Conservation (phyloP, 495 filamentous ascomycete species). For the Penicillium coprophilum region DNA sequence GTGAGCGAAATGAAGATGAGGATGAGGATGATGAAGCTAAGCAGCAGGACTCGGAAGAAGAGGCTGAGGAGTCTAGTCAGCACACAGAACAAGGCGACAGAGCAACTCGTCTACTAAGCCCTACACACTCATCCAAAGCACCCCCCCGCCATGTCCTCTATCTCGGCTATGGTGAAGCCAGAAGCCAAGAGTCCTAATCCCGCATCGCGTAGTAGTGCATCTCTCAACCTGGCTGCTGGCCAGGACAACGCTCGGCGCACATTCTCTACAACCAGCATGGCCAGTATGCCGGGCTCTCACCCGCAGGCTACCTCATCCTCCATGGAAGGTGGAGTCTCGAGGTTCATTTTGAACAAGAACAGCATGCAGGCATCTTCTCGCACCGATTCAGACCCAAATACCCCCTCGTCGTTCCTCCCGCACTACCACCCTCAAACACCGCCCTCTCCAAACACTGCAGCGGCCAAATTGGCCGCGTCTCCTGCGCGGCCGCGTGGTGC, state of each 20-base stretch:
- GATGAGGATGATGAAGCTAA: constrained; percentile 25
- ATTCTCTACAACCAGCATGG: constrained; percentile 31
- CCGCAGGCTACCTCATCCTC: constrained; percentile 45
- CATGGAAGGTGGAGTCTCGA: constrained; percentile 50
- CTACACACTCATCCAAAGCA: constrained; percentile 45
- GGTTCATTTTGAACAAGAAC: constrained; percentile 43
- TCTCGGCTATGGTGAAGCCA: constrained; percentile 47
- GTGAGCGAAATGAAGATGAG: constrained; percentile 15
- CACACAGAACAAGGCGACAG: constrained; percentile 37
- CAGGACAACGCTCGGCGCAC: constrained; percentile 40
- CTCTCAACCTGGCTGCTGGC: constrained; percentile 38
- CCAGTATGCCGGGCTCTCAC: constrained; percentile 30
- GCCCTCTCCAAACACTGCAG: constrained; percentile 36
- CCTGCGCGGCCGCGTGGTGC: constrained; percentile 38
- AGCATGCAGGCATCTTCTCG: constrained; percentile 35
- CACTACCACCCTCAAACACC: constrained; percentile 50
- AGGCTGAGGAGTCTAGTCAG: constrained; percentile 27
- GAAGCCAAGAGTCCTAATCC: constrained; percentile 33
- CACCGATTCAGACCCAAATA: constrained; percentile 50
- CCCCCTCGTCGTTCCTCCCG: constrained; percentile 49
- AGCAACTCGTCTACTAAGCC: constrained; percentile 42
- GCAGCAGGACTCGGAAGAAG: constrained; percentile 16
- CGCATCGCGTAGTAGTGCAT: constrained; percentile 38
- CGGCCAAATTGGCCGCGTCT: constrained; percentile 25
- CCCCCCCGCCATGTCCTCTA: constrained; percentile 50